Conservation (phyloP, 1,284 basidiomycete genomes). For the Puccinia hordei region DNA sequence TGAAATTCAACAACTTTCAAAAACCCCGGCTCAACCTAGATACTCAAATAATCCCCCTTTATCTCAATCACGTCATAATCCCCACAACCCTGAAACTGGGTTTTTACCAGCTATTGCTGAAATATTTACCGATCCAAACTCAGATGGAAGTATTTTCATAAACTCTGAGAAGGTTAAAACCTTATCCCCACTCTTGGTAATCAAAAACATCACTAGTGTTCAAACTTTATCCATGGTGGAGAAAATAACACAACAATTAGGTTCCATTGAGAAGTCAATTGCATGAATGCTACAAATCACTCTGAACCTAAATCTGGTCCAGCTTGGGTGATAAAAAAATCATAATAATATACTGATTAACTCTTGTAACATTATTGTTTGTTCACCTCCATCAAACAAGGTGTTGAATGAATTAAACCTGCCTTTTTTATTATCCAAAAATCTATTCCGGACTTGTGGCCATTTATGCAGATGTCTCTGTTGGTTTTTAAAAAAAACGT, state of each 20-base stretch:
- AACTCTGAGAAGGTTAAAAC: not conserved
- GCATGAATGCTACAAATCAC: not conserved
- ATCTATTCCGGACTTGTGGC: not conserved
- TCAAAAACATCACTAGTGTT: not conserved
- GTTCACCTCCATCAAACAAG: not conserved
- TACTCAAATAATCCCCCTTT: not conserved
- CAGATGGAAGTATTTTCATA: not conserved
- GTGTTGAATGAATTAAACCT: not conserved
- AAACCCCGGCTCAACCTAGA: not conserved
- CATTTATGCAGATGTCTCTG: not conserved
- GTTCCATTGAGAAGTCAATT: not conserved
- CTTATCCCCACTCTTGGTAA: not conserved
- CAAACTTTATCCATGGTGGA: too few relatives aligned
- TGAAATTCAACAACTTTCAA: too few relatives aligned
- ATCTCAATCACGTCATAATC: not conserved
- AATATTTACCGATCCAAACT: not conserved
- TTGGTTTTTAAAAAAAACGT: not conserved
- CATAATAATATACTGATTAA: not conserved
- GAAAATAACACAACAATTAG: not conserved
- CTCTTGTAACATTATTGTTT: not conserved
- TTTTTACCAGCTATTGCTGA: not conserved
- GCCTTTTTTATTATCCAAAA: slow-evolving; percentile 11
- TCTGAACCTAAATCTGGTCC: not conserved
- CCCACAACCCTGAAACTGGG: not conserved
- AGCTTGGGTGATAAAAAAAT: not conserved